Base-by-base conservation (phyloP, 352 stramenopile species). In the Globisporangium splendens region DNA sequence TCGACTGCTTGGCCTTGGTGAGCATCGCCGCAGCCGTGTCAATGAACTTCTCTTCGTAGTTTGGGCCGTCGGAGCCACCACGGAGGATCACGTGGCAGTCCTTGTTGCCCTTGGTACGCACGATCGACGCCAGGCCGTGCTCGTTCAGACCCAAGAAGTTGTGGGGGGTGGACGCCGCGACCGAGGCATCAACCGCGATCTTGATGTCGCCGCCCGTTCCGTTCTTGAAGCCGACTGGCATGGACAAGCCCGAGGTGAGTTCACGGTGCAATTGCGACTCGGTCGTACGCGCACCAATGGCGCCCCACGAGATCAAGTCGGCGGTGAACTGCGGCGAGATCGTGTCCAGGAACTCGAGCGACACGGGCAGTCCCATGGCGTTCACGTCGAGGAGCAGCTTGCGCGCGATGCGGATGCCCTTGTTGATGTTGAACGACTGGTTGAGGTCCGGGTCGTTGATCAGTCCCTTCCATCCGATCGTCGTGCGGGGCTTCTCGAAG, bases 211-310 rank as follows among this genome's bases (percentile, higher is more conserved):
- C 88, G 41, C 88, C 83, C 52, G 88, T 95, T 70, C 86, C 88
- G 65, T 96, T 96, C 73, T 96, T 96, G 71, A 96, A 96, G 61
- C 88, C 88, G 17, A 96, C 88, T 11, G 88, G 86, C 85, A 95
- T 95, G 31, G 84, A 95, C 4, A 96, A 68, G 46, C 88, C 88
- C 24, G 84, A 95, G 56, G 86, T 93, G 52, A 96, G 83, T 63
- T 96, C 88, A 42, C 88, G 86, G 66, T 96, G 88, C 50, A 96
- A 62, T 64, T 96, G 88, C 55, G 81, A 94, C 70, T 96, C 88
- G 63, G 56, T 95, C 18, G 86, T 95, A 43, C 86, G 78, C 15
- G 86, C 86, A 38, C 86, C 86, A 39, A 95, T 95, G 8, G 86
- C 86, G 41, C 85, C 85, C 82, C 83, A 93, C 42, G 81, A 86